These are phyloP conservation scores for Pistacia vera DNA, from an alignment of 345 rosid genomes.

Conservation along the genomic window DNA sequence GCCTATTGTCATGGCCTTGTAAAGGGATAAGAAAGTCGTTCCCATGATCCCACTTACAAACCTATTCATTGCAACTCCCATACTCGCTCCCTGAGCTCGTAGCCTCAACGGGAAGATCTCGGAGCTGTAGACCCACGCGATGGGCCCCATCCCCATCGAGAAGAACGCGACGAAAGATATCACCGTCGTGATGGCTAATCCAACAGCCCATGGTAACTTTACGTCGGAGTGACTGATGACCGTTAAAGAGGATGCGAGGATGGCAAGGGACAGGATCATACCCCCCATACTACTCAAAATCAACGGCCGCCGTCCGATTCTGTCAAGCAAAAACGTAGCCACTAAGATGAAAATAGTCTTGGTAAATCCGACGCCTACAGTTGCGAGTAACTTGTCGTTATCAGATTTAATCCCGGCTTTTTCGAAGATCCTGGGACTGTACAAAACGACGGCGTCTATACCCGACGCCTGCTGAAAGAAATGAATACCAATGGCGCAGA, in stretches of 20 bases:
- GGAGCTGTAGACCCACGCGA: conserved; percentile 79
- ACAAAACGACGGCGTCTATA: conserved; percentile 80
- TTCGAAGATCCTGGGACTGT: conserved; percentile 78
- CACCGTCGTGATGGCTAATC: conserved; percentile 49
- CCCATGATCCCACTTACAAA: conserved; percentile 71
- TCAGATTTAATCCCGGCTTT: conserved; percentile 67
- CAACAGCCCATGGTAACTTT: conserved; percentile 71
- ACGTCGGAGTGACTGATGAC: conserved; percentile 42
- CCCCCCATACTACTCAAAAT: conserved; percentile 73
- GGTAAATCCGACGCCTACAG: conserved; percentile 76
- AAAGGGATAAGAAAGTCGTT: conserved; percentile 57
- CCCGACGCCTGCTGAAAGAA: conserved; percentile 92
- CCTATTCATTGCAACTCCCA: conserved; percentile 70
- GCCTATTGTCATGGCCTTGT: conserved; percentile 58
- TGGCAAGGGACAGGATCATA: conserved; percentile 53
- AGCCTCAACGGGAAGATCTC: conserved; percentile 87
- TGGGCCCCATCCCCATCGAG: conserved; percentile 91
- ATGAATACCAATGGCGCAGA: conserved; percentile 75
- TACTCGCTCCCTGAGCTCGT: conserved; percentile 78
- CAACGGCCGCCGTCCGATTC: conserved; percentile 77
- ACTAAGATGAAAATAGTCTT: conserved; percentile 71
- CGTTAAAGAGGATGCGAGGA: conserved; percentile 53
- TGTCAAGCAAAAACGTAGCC: conserved; percentile 74
- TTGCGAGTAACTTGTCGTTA: conserved; percentile 59
- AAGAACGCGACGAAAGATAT: conserved; percentile 69